These are phyloP conservation scores for Termitomyces sp. DNA, from an alignment of 768 basidiomycete species.

Conservation along the genomic window DNA sequence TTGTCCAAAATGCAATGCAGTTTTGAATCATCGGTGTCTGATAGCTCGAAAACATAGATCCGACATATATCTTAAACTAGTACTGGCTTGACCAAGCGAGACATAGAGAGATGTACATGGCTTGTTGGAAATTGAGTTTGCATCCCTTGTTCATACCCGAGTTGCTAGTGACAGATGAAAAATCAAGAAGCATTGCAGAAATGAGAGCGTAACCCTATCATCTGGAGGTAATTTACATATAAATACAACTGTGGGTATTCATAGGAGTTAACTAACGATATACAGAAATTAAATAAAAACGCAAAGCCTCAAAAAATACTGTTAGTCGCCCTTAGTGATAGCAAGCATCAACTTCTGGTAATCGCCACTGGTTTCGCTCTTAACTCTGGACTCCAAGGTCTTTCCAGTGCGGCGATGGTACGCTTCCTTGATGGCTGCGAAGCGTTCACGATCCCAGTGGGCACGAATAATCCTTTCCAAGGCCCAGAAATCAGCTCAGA, in stretches of 20 bases:
- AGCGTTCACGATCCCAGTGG: constrained; percentile 43
- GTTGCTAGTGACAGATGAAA: neutral
- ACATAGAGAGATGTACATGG: no score
- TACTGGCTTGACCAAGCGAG: no score
- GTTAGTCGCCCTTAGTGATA: constrained; percentile 10
- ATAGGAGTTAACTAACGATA: no score
- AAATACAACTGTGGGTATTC: neutral
- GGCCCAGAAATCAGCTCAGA: neutral
- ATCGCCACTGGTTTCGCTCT: constrained; percentile 48
- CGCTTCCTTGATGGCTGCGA: constrained; percentile 41
- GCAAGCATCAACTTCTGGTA: constrained; percentile 33
- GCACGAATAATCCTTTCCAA: constrained; percentile 35
- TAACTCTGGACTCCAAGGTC: constrained; percentile 33
- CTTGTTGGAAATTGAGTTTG: no score
- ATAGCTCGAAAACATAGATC: no score
- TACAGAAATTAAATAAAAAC: neutral
- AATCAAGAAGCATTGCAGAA: neutral
- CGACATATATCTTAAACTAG: no score
- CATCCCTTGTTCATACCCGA: neutral
- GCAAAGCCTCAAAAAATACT: neutral
- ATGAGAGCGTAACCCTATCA: neutral
- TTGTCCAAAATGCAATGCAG: no score
- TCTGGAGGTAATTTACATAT: neutral
- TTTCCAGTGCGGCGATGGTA: constrained; percentile 39
- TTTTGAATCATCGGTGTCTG: no score